These are phyloP conservation scores for Pleurotus eryngii DNA, from an alignment of 768 basidiomycete species.

Conservation along the genomic window DNA sequence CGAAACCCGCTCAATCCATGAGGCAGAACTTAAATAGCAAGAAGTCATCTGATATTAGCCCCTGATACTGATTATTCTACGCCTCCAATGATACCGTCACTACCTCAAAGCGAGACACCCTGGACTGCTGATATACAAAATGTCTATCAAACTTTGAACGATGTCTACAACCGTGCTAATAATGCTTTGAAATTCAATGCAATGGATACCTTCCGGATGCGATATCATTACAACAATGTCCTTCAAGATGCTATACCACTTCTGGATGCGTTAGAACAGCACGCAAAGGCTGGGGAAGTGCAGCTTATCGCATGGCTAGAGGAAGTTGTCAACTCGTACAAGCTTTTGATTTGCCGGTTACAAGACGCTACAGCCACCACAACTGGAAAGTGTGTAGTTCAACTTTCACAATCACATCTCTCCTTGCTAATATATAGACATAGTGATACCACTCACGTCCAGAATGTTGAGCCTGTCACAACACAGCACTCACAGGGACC, in stretches of 20 bases:
- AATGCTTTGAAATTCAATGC: background rate
- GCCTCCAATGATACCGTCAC: background rate
- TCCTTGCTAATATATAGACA: background rate
- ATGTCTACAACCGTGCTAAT: background rate
- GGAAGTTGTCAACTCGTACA: background rate
- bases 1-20: background rate
- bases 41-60: background rate
- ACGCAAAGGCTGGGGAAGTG: background rate
- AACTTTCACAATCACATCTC: background rate
- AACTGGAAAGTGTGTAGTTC: background rate
- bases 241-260: background rate
- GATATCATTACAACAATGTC: background rate
- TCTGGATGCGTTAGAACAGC: background rate
- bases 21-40: background rate
- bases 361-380: background rate
- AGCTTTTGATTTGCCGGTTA: background rate
- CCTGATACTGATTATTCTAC: background rate
- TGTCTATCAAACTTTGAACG: background rate
- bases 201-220: conserved; percentile 1
- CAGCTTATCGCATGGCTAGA: background rate
- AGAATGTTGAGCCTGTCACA: background rate
- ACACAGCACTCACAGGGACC: background rate
- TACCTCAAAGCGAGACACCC: background rate
- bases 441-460: background rate
- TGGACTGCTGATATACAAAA: conserved; percentile 2